A percentile compares a stretch with the other conserved stretches of the same genome.
These are phyloP conservation scores for Penicillium sp. DNA, from an alignment of 2,329 filamentous ascomycete species.

Conservation along the genomic window DNA sequence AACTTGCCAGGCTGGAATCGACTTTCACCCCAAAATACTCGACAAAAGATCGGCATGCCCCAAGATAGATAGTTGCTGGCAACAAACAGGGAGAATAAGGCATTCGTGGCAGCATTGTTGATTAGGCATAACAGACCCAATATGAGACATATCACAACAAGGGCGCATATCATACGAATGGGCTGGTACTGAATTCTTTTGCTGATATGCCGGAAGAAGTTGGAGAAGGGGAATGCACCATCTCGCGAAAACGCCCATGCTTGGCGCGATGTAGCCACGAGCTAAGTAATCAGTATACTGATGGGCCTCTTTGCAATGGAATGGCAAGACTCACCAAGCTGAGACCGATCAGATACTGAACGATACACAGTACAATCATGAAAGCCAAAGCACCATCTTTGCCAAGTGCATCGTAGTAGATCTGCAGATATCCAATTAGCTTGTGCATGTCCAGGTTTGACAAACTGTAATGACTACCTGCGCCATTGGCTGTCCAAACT, in stretches of 20 bases:
- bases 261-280: conserved; percentile 65
- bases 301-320: background rate
- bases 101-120: conserved; percentile 62
- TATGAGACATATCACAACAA: conserved; percentile 57
- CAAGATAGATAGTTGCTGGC: conserved; percentile 68
- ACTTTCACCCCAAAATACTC: conserved; percentile 62
- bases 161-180: conserved; percentile 62
- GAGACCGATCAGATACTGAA: conserved; percentile 67
- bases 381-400: conserved; percentile 64
- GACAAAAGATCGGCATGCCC: conserved; percentile 64
- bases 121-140: conserved; percentile 66
- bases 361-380: conserved; percentile 65
- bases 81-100: conserved; percentile 62
- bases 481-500: conserved; percentile 66
- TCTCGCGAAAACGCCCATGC: conserved; percentile 69
- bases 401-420: conserved; percentile 66
- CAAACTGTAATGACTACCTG: conserved; percentile 38
- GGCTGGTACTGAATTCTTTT: conserved; percentile 63
- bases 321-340: conserved; percentile 48
- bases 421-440: conserved; percentile 40
- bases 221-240: conserved; percentile 65
- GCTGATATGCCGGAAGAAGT: conserved; percentile 63
- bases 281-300: conserved; percentile 34
- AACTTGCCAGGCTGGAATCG: conserved; percentile 66
- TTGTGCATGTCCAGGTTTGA: background rate